Evolutionary conservation across 31 red algal genomes (phyloP).

Genomic region (Asparagopsis taxiformis): DNA sequence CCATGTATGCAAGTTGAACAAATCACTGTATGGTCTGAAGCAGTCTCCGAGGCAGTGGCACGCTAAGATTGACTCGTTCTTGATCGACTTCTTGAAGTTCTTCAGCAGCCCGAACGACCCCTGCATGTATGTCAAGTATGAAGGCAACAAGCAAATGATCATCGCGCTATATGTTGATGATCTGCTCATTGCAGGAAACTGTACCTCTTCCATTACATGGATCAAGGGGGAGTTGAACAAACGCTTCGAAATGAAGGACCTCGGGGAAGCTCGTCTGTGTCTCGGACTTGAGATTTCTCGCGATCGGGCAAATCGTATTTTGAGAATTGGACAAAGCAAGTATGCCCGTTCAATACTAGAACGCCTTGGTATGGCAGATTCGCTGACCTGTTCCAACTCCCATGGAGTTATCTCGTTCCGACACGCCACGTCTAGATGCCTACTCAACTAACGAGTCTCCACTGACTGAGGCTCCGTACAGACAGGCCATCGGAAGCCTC

Average conservation of each 20-base stretch:
- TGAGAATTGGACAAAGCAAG: neutral
- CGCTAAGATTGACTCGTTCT: slow-evolving; percentile 1
- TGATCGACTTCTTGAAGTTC: slow-evolving; percentile 9
- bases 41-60: slow-evolving; percentile 28
- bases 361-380: neutral
- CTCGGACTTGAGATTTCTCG: slow-evolving; percentile 2
- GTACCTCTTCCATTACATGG: neutral
- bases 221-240: slow-evolving; percentile 21
- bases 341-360: neutral
- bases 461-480: neutral
- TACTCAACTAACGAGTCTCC: neutral
- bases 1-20: slow-evolving; percentile 26
- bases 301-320: neutral
- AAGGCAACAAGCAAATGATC: neutral
- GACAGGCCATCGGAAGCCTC: neutral
- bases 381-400: neutral
- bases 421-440: neutral
- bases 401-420: neutral
- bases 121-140: slow-evolving; percentile 6
- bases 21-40: slow-evolving; percentile 18
- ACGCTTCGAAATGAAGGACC: slow-evolving; percentile 25
- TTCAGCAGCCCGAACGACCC: slow-evolving; percentile 7
- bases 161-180: slow-evolving; percentile 40
- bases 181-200: slow-evolving; percentile 2
- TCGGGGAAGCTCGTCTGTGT: slow-evolving; percentile 3